phyloP scores from a whole-genome alignment of 2,329 filamentous ascomycete species.

The Aspergillus pseudotamarii region DNA sequence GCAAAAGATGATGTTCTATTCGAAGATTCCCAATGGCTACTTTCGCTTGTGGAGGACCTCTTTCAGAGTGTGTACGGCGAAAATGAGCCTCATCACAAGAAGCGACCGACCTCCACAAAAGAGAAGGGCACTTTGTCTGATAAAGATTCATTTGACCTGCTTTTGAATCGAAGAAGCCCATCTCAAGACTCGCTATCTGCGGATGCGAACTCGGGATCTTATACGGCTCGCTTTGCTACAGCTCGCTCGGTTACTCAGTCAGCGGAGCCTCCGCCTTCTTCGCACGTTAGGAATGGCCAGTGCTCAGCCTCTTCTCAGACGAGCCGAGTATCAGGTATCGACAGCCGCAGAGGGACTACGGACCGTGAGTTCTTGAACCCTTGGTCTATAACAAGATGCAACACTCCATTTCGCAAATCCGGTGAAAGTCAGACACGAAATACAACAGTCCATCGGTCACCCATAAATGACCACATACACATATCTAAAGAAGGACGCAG shows the following conservation, averaged over 20 bases:
- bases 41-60: constrained; percentile 48
- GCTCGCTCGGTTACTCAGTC: constrained; percentile 3
- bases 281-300: background rate
- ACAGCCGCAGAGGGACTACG: background rate
- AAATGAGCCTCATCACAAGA: background rate
- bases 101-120: background rate
- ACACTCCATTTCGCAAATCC: constrained; percentile 19
- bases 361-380: constrained; percentile 34
- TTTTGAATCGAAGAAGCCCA: constrained; percentile 24
- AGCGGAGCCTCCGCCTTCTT: background rate
- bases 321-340: background rate
- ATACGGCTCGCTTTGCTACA: background rate
- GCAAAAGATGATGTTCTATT: constrained; percentile 66
- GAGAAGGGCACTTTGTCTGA: constrained; percentile 3
- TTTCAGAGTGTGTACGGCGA: constrained; percentile 21
- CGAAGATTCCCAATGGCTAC: constrained; percentile 48
- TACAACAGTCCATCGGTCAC: background rate
- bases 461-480: background rate
- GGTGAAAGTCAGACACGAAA: background rate
- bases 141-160: constrained; percentile 21
- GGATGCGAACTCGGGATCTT: background rate
- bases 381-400: constrained; percentile 40
- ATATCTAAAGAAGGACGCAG: background rate
- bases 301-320: background rate
- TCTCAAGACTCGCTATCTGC: background rate